A percentile compares a stretch with the other conserved stretches of the same genome.
Evolutionary conservation across 2,329 filamentous ascomycete species (phyloP).

Genomic region (Dothistroma septosporum): DNA sequence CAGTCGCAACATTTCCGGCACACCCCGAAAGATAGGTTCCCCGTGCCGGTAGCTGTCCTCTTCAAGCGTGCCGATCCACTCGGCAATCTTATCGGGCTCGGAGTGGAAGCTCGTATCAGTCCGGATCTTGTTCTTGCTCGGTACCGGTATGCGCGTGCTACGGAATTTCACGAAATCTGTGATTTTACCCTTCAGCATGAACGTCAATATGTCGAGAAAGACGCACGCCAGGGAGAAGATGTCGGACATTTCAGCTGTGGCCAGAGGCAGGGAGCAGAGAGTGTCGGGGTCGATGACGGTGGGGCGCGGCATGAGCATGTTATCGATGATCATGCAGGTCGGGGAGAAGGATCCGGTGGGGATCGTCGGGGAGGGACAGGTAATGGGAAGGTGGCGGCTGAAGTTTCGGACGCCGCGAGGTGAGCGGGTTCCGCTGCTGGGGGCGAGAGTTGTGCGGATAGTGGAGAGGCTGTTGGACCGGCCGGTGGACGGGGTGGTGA

Average conservation of each 20-base stretch:
- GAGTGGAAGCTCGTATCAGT: constrained; percentile 68
- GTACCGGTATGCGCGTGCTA: constrained; percentile 51
- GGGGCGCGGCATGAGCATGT: constrained; percentile 22
- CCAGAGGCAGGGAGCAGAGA: constrained; percentile 39
- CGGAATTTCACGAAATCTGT: constrained; percentile 65
- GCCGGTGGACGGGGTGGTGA: constrained; percentile 22
- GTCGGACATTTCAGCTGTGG: constrained; percentile 51
- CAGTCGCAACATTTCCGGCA: constrained; percentile 41
- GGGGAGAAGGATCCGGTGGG: constrained; percentile 14
- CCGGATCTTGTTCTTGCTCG: constrained; percentile 18
- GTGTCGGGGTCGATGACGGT: constrained; percentile 42
- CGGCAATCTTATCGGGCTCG: constrained; percentile 63
- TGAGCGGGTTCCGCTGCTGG: constrained; percentile 17
- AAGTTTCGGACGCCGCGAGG: constrained; percentile 26
- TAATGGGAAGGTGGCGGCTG: constrained; percentile 19
- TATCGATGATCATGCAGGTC: constrained; percentile 9
- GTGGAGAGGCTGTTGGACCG: constrained; percentile 27
- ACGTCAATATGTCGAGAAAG: constrained; percentile 66
- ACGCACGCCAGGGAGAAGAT: constrained; percentile 71
- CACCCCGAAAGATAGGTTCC: constrained; percentile 35
- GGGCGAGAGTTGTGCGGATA: constrained; percentile 19
- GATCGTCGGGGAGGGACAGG: constrained; percentile 16
- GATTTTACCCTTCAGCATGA: constrained; percentile 64
- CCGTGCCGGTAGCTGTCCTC: constrained; percentile 24
- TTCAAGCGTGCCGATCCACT: constrained; percentile 58